These are phyloP conservation scores for Nakazawaea molendinolei DNA, from an alignment of 805 yeast species.

Conservation along the genomic window DNA sequence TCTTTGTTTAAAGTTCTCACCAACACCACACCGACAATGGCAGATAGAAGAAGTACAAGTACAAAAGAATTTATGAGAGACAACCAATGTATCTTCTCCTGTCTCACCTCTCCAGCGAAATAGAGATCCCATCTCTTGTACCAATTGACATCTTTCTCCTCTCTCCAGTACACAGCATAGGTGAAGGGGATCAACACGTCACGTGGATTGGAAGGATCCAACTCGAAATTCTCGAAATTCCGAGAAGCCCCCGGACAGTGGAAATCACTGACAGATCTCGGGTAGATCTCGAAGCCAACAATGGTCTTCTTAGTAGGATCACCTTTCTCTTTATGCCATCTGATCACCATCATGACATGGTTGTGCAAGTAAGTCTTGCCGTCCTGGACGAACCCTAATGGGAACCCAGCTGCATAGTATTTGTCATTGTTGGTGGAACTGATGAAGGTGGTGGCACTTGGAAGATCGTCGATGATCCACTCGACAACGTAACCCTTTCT, in stretches of 20 bases:
- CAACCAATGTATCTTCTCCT: conserved; percentile 65
- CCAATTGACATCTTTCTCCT: conserved; percentile 62
- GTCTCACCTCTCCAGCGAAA: conserved; percentile 45
- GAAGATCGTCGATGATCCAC: conserved; percentile 79
- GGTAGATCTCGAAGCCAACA: conserved; percentile 88
- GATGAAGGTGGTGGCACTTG: conserved; percentile 82
- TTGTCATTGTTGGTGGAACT: conserved; percentile 46
- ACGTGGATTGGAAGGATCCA: conserved; percentile 36
- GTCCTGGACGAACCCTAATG: conserved; percentile 63
- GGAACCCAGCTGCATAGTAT: conserved; percentile 83
- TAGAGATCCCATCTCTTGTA: conserved; percentile 69
- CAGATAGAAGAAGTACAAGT: conserved; percentile 52
- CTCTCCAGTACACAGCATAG: conserved; percentile 85
- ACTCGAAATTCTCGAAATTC: conserved; percentile 48
- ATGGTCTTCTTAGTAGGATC: conserved; percentile 41
- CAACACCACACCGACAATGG: conserved; percentile 60
- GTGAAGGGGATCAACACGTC: conserved; percentile 62
- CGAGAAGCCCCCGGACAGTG: conserved; percentile 72
- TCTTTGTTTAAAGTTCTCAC: conserved; percentile 49
- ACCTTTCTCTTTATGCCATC: conserved; percentile 52
- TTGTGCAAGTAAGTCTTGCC: conserved; percentile 64
- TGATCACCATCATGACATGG: conserved; percentile 74
- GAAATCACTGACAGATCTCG: conserved; percentile 63
- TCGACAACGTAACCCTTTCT: conserved; percentile 69
- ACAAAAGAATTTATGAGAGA: conserved; percentile 68